A percentile compares a stretch with the other conserved stretches of the same genome.
phyloP scores from a whole-genome alignment of 2,329 filamentous ascomycete genomes.

The Rasamsonia emersonii region DNA sequence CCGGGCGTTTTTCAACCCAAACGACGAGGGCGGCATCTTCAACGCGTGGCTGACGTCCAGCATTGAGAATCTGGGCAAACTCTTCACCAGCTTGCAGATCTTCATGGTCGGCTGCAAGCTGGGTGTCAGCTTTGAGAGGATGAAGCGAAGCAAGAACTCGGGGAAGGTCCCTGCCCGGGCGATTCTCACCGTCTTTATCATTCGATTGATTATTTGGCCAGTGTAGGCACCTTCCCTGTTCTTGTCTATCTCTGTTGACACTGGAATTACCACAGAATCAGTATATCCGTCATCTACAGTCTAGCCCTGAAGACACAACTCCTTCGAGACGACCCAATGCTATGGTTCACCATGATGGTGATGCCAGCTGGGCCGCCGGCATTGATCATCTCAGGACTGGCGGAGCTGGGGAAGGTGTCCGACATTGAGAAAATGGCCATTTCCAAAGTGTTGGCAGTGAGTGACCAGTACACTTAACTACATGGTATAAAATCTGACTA shows the following conservation, averaged over 20 bases:
- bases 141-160: constrained; percentile 27
- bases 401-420: constrained; percentile 38
- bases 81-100: constrained; percentile 58
- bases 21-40: constrained; percentile 53
- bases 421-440: constrained; percentile 45
- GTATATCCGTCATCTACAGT: constrained; percentile 47
- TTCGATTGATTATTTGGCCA: constrained; percentile 57
- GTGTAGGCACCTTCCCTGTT: constrained; percentile 16
- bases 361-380: constrained; percentile 50
- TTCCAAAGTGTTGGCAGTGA: constrained; percentile 43
- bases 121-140: constrained; percentile 43
- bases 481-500: background rate
- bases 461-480: constrained; percentile 12
- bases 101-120: constrained; percentile 60
- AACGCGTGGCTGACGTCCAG: constrained; percentile 58
- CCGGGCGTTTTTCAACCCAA: constrained; percentile 51
- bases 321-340: constrained; percentile 50
- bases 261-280: constrained; percentile 24
- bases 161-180: constrained; percentile 34
- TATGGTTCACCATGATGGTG: constrained; percentile 59
- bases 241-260: background rate
- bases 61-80: constrained; percentile 52
- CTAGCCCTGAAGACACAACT: constrained; percentile 46
- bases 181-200: constrained; percentile 43
- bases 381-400: constrained; percentile 45